Conservation (phyloP, 1,284 basidiomycete genomes). For the Erythrobasidium hasegawianum region DNA sequence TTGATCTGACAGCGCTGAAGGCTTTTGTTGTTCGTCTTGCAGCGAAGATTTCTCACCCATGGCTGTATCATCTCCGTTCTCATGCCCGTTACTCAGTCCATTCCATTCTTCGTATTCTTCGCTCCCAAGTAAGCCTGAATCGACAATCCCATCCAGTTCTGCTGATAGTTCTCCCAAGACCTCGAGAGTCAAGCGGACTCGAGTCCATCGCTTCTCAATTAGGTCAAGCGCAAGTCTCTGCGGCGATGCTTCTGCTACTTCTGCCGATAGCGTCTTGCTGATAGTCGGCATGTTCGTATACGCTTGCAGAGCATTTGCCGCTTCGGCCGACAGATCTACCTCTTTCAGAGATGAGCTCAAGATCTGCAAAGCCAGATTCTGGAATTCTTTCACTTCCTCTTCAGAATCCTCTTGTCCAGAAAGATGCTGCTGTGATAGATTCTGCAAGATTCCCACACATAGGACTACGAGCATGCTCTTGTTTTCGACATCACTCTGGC, state of each 20-base stretch:
- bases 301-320: slow-evolving; percentile 9
- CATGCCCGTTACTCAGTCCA: slow-evolving; percentile 41
- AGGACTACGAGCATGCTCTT: slow-evolving; percentile 38
- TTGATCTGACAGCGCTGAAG: slow-evolving; percentile 20
- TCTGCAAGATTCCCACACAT: slow-evolving; percentile 40
- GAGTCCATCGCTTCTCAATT: slow-evolving; percentile 68
- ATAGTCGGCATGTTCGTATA: not conserved
- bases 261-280: slow-evolving; percentile 2
- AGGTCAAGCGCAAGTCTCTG: slow-evolving; percentile 62
- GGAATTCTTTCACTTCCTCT: slow-evolving; percentile 25
- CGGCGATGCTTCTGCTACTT: slow-evolving; percentile 16
- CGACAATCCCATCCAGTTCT: slow-evolving; percentile 33
- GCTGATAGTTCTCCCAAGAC: slow-evolving; percentile 55
- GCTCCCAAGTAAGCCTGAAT: slow-evolving; percentile 19
- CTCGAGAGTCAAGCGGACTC: slow-evolving; percentile 74
- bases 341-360: not conserved
- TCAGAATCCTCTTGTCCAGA: slow-evolving; percentile 15
- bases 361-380: not conserved
- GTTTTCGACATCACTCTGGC: slow-evolving; percentile 16
- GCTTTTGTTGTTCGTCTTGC: not conserved
- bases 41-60: not conserved
- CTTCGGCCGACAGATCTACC: slow-evolving; percentile 14
- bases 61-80: not conserved
- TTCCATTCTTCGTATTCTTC: slow-evolving; percentile 44
- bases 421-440: slow-evolving; percentile 36